A percentile compares a stretch with the other conserved stretches of the same genome.
Conservation (phyloP, 192 early-diverging fungal species). For the Spizellomyces sp. region DNA sequence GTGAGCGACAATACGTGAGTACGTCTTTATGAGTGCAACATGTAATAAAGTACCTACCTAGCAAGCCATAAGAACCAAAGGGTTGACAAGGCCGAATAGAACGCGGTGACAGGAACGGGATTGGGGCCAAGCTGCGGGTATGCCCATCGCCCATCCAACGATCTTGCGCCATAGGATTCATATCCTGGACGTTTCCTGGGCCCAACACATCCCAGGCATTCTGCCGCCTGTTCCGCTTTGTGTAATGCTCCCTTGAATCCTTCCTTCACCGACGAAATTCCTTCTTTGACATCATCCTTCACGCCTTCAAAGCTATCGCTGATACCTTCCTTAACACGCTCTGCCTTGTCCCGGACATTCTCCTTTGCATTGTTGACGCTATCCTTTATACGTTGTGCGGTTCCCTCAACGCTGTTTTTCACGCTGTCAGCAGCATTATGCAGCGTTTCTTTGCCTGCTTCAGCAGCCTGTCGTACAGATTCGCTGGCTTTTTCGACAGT, state of each 20-base stretch:
- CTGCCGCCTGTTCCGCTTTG: constrained; percentile 29
- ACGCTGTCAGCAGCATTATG: constrained; percentile 9
- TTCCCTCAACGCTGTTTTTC: constrained; percentile 8
- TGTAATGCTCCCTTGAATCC: constrained; percentile 24
- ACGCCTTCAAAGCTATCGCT: constrained; percentile 11
- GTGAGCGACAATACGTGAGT: neutral
- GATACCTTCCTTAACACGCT: constrained; percentile 25
- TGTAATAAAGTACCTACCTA: constrained; percentile 15
- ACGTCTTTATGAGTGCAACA: neutral
- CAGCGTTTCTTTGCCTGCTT: neutral
- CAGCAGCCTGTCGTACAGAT: constrained; percentile 6
- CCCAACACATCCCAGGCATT: constrained; percentile 26
- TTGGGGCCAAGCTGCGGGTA: constrained; percentile 22
- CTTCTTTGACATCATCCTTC: constrained; percentile 22
- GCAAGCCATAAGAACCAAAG: constrained; percentile 42
- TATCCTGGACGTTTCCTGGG: constrained; percentile 13
- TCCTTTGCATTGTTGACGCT: constrained; percentile 21
- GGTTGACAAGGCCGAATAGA: constrained; percentile 38
- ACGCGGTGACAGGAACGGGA: constrained; percentile 41
- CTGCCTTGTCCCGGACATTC: constrained; percentile 19
- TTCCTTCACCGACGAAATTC: constrained; percentile 18
- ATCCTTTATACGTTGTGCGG: constrained; percentile 20
- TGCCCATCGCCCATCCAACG: constrained; percentile 2
- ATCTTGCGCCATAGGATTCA: neutral
- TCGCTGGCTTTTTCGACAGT: constrained; percentile 9